Percentiles rank a stretch among this genome's conserved stretches.
These are phyloP conservation scores for Suhomyces panamericanus DNA, from an alignment of 1,139 yeast genomes.

Conservation along the genomic window DNA sequence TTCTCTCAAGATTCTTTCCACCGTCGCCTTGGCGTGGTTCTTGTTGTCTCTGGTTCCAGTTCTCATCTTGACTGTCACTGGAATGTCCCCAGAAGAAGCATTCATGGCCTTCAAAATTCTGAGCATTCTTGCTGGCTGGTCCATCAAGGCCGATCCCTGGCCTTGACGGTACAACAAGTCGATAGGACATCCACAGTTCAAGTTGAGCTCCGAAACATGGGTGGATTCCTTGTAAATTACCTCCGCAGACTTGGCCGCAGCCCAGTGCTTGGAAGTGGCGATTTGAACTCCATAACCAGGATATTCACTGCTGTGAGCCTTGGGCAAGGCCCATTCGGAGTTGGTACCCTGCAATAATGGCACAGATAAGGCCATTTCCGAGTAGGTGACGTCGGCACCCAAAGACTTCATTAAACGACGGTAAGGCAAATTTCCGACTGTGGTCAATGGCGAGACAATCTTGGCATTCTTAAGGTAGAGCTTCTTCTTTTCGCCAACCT, in stretches of 20 bases:
- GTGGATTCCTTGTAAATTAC: slow-evolving; percentile 58
- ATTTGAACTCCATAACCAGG: slow-evolving; percentile 95
- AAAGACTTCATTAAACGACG: slow-evolving; percentile 87
- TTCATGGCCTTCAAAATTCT: slow-evolving; percentile 87
- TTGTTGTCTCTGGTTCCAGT: slow-evolving; percentile 86
- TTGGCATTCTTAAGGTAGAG: slow-evolving; percentile 70
- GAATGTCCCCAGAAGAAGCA: slow-evolving; percentile 82
- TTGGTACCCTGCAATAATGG: slow-evolving; percentile 88
- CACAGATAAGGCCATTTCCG: slow-evolving; percentile 90
- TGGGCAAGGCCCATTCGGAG: slow-evolving; percentile 96
- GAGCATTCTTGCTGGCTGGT: slow-evolving; percentile 78
- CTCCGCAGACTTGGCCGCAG: slow-evolving; percentile 89
- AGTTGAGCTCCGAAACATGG: slow-evolving; percentile 72
- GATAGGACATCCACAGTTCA: slow-evolving; percentile 97
- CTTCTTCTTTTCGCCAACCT: slow-evolving; percentile 76
- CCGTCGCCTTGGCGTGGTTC: slow-evolving; percentile 79
- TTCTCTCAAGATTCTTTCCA: slow-evolving; percentile 68
- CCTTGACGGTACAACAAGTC: slow-evolving; percentile 91
- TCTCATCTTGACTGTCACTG: slow-evolving; percentile 88
- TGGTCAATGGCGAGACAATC: slow-evolving; percentile 92
- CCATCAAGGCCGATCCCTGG: slow-evolving; percentile 92
- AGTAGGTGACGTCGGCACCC: slow-evolving; percentile 92
- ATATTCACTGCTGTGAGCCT: slow-evolving; percentile 77
- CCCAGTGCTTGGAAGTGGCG: slow-evolving; percentile 91
- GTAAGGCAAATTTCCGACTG: slow-evolving; percentile 95